phyloP scores from a whole-genome alignment of 2,329 filamentous ascomycete species.

The Diaporthe amygdali region DNA sequence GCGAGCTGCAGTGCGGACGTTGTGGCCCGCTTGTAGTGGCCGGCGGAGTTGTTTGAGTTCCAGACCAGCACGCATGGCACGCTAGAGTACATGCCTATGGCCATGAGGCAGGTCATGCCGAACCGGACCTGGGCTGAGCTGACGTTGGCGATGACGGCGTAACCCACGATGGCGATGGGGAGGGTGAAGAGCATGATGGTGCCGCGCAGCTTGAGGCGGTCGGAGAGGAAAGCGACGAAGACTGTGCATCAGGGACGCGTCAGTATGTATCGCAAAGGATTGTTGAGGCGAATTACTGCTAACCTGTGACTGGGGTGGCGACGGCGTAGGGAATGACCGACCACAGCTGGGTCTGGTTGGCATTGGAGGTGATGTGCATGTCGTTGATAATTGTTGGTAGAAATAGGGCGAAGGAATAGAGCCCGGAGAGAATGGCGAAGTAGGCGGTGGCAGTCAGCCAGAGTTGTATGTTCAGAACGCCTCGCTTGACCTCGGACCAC shows the following conservation, averaged over 20 bases:
- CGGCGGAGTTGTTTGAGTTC: slow-evolving; percentile 71
- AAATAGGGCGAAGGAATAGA: slow-evolving; percentile 70
- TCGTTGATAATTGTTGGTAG: slow-evolving; percentile 68
- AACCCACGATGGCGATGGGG: slow-evolving; percentile 68
- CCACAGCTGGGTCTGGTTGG: slow-evolving; percentile 66
- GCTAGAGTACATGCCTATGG: slow-evolving; percentile 66
- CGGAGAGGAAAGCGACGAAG: slow-evolving; percentile 61
- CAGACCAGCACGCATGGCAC: slow-evolving; percentile 69
- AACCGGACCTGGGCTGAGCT: slow-evolving; percentile 59
- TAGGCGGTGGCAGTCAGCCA: slow-evolving; percentile 69
- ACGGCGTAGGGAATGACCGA: slow-evolving; percentile 69
- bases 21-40: slow-evolving; percentile 73
- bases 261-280: background rate
- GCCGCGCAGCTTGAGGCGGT: slow-evolving; percentile 64
- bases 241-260: slow-evolving; percentile 37
- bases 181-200: slow-evolving; percentile 67
- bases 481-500: slow-evolving; percentile 68
- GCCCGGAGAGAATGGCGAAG: slow-evolving; percentile 61
- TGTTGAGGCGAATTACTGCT: background rate
- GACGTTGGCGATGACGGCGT: slow-evolving; percentile 66
- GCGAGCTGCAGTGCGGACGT: slow-evolving; percentile 69
- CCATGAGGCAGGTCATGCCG: slow-evolving; percentile 72
- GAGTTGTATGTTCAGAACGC: slow-evolving; percentile 63
- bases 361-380: slow-evolving; percentile 56
- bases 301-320: slow-evolving; percentile 59